Evolutionary conservation across 1,139 yeast genomes (phyloP), one percentile per base, ranked within the genome.

Genomic region (Magnusiomyces paraingens): DNA sequence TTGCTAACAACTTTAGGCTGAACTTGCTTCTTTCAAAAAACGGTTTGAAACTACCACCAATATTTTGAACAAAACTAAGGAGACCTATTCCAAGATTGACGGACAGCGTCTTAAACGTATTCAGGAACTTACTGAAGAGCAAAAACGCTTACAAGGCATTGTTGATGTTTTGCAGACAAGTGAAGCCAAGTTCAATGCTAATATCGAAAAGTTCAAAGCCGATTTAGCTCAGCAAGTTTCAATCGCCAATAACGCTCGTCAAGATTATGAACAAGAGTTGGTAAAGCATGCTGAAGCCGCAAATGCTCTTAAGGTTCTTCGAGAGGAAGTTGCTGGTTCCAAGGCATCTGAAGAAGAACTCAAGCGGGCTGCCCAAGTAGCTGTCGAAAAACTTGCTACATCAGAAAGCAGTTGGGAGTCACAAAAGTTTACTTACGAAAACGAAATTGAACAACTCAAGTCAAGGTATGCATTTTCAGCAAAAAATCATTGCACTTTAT

Each of bases 261-360:
- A 68, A 52, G 82, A 79, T 60, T 83, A 82, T 60, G 83, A 83
- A 55, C 70, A 71, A 48, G 90, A 83, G 62, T 71, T 80, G 39
- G 73, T 73, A 49, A 81, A 81, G 62, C 82, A 80, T 59, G 82
- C 83, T 12, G 75, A 76, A n/a, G 75, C 83, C 10, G 71, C 81
- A 1, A 71, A 71, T 51, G 73, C 75, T 8, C 68, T 81, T 15
- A 70, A 76, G 20, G 56, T 65, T 2, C 66, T 82, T 54, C 78
- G 81, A 56, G 75, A 75, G 18, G 75, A 77, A 49, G 63, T 72
- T 40, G 72, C 71, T 17, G 59, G 64, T 5, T 70, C 79, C 49
- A 74, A 73, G 54, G 62, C 64, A 21, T 70, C 75, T 45, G 62
- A 79, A 8, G 68, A 69, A 6, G 64, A 64, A 6, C 61, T 81